Evolutionary conservation across 2,329 filamentous ascomycete species (phyloP).

Genomic region (Aspergillus chevalieri): DNA sequence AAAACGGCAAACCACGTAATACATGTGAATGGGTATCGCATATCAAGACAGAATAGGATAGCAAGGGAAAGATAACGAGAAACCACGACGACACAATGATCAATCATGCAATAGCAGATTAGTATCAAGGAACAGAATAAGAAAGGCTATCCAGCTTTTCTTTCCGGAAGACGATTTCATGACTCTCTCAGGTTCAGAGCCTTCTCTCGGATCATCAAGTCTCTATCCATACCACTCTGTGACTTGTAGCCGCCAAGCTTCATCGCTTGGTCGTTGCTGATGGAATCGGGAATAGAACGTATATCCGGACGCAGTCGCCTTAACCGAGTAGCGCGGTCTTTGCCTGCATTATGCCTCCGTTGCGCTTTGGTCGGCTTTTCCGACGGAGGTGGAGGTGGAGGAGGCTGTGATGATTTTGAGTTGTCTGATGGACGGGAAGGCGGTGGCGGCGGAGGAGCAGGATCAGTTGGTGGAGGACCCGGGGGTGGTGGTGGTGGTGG

Average conservation of each 20-base stretch:
- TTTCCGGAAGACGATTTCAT: neutral
- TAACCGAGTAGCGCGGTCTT: slow-evolving; percentile 26
- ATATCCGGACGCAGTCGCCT: slow-evolving; percentile 26
- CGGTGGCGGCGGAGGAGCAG: slow-evolving; percentile 17
- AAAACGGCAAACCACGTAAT: neutral
- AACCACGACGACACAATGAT: neutral
- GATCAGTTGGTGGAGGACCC: slow-evolving; percentile 12
- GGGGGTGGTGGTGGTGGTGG: slow-evolving; percentile 23
- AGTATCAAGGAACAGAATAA: neutral
- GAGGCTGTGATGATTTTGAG: neutral
- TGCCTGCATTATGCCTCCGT: slow-evolving; percentile 20
- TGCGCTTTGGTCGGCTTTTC: slow-evolving; percentile 21
- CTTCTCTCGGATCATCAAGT: slow-evolving; percentile 21
- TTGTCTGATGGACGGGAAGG: slow-evolving; percentile 17
- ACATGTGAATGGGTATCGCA: slow-evolving; percentile 1
- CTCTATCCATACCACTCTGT: slow-evolving; percentile 27
- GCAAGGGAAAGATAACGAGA: neutral
- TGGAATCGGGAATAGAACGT: slow-evolving; percentile 17
- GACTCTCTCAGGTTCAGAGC: slow-evolving; percentile 4
- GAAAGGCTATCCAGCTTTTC: neutral
- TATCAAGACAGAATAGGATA: neutral
- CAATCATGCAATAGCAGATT: neutral
- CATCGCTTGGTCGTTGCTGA: slow-evolving; percentile 24
- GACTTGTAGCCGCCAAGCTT: slow-evolving; percentile 26
- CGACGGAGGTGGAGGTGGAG: slow-evolving; percentile 9